A percentile compares a stretch with the other conserved stretches of the same genome.
Conservation (phyloP, 805 yeast species). For the Candida coquimbonensis region DNA sequence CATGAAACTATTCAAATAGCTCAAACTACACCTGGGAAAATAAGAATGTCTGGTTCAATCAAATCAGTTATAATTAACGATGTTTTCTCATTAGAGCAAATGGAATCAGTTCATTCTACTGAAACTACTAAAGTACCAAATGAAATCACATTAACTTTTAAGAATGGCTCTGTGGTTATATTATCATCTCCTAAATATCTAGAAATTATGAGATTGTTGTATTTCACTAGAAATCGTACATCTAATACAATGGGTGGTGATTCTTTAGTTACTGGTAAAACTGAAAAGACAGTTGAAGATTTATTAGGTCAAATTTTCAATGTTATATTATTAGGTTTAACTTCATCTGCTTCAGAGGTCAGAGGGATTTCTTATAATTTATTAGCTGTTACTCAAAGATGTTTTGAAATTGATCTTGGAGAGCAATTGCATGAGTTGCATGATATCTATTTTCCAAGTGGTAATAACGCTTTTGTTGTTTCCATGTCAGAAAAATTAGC, state of each 20-base stretch:
- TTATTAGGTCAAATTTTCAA: slow-evolving; percentile 57
- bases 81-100: slow-evolving; percentile 34
- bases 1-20: slow-evolving; percentile 56
- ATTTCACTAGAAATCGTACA: slow-evolving; percentile 55
- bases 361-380: slow-evolving; percentile 58
- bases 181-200: slow-evolving; percentile 42
- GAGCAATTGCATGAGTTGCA: slow-evolving; percentile 46
- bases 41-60: slow-evolving; percentile 30
- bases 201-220: slow-evolving; percentile 65
- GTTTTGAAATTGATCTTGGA: slow-evolving; percentile 56
- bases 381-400: slow-evolving; percentile 51
- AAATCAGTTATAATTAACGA: slow-evolving; percentile 34
- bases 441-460: slow-evolving; percentile 62
- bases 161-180: slow-evolving; percentile 30
- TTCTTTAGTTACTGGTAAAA: slow-evolving; percentile 5
- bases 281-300: slow-evolving; percentile 26
- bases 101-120: slow-evolving; percentile 35
- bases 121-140: slow-evolving; percentile 39
- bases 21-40: slow-evolving; percentile 35
- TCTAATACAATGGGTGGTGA: slow-evolving; percentile 24
- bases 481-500: slow-evolving; percentile 55
- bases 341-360: slow-evolving; percentile 51
- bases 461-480: slow-evolving; percentile 54
- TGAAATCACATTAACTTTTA: slow-evolving; percentile 41
- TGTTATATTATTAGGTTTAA: slow-evolving; percentile 59